phyloP scores from a whole-genome alignment of 345 rosid species.

The Eucalyptus erythrocorys region DNA sequence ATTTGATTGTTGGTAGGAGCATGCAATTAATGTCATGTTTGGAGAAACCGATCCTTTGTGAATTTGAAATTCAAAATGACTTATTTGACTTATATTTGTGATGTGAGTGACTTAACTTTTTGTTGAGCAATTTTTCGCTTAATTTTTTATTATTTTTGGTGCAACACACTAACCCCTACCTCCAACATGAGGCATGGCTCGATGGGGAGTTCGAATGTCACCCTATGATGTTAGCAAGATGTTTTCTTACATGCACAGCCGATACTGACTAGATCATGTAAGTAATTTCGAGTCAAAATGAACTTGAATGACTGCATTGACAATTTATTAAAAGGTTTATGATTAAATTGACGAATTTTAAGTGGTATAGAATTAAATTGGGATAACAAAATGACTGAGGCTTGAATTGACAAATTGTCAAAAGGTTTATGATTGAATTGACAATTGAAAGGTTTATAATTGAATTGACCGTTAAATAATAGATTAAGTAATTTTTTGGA shows the following conservation, averaged over 20 bases:
- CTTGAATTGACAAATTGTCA: too few species aligned
- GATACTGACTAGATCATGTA: not conserved
- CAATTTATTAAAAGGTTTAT: too few species aligned
- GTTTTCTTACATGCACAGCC: not conserved
- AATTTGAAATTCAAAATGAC: not conserved
- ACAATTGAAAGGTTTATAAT: not conserved
- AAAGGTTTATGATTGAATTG: too few species aligned
- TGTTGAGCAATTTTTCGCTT: not conserved
- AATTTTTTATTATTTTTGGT: not conserved
- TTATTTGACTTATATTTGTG: not conserved
- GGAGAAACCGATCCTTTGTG: not conserved
- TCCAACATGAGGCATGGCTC: not conserved
- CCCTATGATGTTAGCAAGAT: not conserved
- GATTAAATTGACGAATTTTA: too few species aligned
- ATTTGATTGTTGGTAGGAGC: not conserved
- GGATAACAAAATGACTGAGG: not conserved
- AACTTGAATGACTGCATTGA: not conserved
- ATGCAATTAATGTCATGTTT: not conserved
- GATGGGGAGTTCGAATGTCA: not conserved
- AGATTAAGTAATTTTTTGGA: not conserved
- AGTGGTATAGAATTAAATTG: too few species aligned
- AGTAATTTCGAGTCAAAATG: accelerated
- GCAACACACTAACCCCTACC: not conserved
- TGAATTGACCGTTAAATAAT: too few species aligned
- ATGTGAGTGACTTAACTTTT: not conserved